A percentile compares a stretch with the other conserved stretches of the same genome.
Conservation (phyloP, 257 asterid species). For the Ilex aquifolium region DNA sequence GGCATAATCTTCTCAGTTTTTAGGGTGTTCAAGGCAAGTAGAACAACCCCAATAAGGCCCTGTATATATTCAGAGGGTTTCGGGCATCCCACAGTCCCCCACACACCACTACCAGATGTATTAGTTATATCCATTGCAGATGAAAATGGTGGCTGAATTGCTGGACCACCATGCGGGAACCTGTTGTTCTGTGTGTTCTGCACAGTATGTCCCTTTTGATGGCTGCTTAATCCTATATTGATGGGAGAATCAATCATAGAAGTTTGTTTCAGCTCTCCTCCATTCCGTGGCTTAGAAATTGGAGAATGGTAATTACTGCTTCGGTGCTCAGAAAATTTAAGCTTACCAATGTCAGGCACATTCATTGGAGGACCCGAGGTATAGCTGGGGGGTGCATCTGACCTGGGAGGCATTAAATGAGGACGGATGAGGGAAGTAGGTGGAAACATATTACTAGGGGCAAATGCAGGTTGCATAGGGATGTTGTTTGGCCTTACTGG, state of each 20-base stretch:
- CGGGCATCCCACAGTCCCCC: conserved; percentile 72
- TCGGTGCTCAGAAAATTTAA: conserved; percentile 27
- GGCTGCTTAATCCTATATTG: conserved; percentile 24
- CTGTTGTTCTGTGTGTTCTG: conserved; percentile 37
- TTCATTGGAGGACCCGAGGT: conserved; percentile 21
- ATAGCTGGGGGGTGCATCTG: conserved; percentile 26
- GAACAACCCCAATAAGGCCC: conserved; percentile 70
- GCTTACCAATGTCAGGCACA: conserved; percentile 31
- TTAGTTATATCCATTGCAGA: conserved; percentile 33
- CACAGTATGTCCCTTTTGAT: conserved; percentile 43
- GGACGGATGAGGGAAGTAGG: conserved; percentile 17
- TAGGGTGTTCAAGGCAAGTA: conserved; percentile 78
- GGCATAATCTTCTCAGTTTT: conserved; percentile 82
- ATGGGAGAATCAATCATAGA: conserved; percentile 34
- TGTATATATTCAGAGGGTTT: conserved; percentile 67
- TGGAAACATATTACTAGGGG: conserved; percentile 29
- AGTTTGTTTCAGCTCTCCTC: conserved; percentile 57
- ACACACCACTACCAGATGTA: conserved; percentile 32
- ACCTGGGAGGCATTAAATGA: conserved; percentile 17
- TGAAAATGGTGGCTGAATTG: conserved; percentile 31
- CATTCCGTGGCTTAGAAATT: conserved; percentile 22
- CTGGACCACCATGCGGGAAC: conserved; percentile 37
- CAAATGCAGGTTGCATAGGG: conserved; percentile 33
- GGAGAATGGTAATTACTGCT: conserved; percentile 26
- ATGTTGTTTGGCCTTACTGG: conserved; percentile 40